Evolutionary conservation across 805 yeast genomes (phyloP).

Genomic region (Kodamaea nitidulidarum): DNA sequence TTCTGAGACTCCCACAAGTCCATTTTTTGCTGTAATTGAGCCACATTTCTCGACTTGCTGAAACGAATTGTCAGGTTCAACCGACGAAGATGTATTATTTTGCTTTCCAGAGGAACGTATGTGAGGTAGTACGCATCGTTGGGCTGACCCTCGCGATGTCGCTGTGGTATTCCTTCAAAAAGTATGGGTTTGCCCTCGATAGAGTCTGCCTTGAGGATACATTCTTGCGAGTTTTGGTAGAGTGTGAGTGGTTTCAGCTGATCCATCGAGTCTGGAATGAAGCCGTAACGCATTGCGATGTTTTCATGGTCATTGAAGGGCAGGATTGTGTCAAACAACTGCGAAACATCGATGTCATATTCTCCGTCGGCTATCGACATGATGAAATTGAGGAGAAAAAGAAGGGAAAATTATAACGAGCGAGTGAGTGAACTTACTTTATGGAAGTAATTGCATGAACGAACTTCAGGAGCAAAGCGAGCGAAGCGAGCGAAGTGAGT

Average conservation of each 20-base stretch:
- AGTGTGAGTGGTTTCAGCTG: constrained; percentile 28
- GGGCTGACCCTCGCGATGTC: constrained; percentile 16
- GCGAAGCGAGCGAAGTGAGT: no score
- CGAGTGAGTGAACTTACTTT: no score
- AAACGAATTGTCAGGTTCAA: constrained; percentile 32
- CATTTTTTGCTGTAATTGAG: constrained; percentile 23
- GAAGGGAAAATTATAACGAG: not conserved
- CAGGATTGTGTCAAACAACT: constrained; percentile 15
- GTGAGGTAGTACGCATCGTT: constrained; percentile 31
- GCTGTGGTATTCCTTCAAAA: constrained; percentile 38
- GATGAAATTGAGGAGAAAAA: not conserved
- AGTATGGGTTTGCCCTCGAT: constrained; percentile 25
- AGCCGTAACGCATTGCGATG: constrained; percentile 37
- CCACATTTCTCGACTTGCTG: constrained; percentile 35
- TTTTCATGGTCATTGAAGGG: constrained; percentile 12
- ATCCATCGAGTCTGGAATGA: constrained; percentile 40
- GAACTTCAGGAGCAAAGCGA: no score
- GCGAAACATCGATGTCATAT: constrained; percentile 37
- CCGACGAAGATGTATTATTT: constrained; percentile 21
- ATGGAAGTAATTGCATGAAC: no score
- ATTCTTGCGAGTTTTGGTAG: constrained; percentile 32
- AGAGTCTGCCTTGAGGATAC: constrained; percentile 30
- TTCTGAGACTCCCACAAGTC: constrained; percentile 19
- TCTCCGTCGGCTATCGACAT: constrained; percentile 42
- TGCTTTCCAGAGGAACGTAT: constrained; percentile 14